A percentile compares a stretch with the other conserved stretches of the same genome.
Evolutionary conservation across 176 grass and related monocot genomes (phyloP).

Genomic region (Luzula sylvatica): DNA sequence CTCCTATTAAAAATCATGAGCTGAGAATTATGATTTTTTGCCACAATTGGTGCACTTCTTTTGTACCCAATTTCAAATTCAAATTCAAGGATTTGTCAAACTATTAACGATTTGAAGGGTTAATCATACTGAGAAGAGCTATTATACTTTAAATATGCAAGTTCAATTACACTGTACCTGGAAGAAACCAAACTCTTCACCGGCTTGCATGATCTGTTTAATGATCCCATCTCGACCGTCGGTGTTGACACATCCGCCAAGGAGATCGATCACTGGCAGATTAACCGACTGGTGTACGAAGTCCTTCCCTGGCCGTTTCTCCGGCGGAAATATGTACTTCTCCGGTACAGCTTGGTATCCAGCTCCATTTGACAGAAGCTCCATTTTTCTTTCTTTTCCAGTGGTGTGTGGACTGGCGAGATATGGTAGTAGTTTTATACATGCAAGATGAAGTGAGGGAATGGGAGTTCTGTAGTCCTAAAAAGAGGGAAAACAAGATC

Average conservation of each 20-base stretch:
- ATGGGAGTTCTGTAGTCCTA: too few species aligned
- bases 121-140: background rate
- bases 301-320: conserved; percentile 12
- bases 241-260: background rate
- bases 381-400: conserved; percentile 27
- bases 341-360: conserved; percentile 14
- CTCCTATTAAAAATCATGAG: background rate
- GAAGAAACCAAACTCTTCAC: conserved; percentile 26
- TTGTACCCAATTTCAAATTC: background rate
- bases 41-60: too few species aligned
- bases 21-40: background rate
- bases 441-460: conserved; percentile 18
- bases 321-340: conserved; percentile 24
- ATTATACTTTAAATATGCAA: background rate
- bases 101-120: background rate
- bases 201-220: conserved; percentile 20
- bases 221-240: background rate
- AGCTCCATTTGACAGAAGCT: conserved; percentile 21
- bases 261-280: conserved; percentile 28
- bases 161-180: conserved; percentile 23
- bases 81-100: background rate
- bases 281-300: background rate
- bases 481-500: too few species aligned
- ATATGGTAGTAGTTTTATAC: background rate
- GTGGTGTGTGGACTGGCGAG: too few species aligned